Percentiles rank a stretch among this genome's conserved stretches.
These are phyloP conservation scores for Cardamine occulta DNA, from an alignment of 345 rosid genomes.

Conservation along the genomic window DNA sequence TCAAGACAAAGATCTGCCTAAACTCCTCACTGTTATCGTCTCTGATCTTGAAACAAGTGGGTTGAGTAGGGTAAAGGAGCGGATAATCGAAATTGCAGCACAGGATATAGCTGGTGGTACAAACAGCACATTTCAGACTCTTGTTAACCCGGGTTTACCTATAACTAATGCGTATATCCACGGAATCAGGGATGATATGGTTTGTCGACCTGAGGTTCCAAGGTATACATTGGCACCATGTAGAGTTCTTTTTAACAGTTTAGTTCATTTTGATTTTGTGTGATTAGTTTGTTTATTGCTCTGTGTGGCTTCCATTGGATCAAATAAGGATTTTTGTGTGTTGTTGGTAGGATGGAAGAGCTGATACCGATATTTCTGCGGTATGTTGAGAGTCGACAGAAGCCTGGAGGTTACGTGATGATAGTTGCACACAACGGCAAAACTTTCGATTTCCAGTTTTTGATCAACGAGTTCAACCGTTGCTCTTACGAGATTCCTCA, in stretches of 20 bases:
- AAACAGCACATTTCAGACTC: slow-evolving; percentile 83
- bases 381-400: slow-evolving; percentile 74
- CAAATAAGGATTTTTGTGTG: slow-evolving; percentile 11
- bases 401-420: slow-evolving; percentile 71
- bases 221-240: slow-evolving; percentile 50
- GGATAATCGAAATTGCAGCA: slow-evolving; percentile 78
- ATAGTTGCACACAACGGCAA: slow-evolving; percentile 83
- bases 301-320: slow-evolving; percentile 20
- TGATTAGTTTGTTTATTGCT: slow-evolving; percentile 13
- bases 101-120: slow-evolving; percentile 86
- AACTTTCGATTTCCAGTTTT: slow-evolving; percentile 73
- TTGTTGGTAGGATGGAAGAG: slow-evolving; percentile 73
- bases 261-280: neutral
- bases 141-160: slow-evolving; percentile 70
- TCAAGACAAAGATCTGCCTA: slow-evolving; percentile 56
- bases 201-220: slow-evolving; percentile 75
- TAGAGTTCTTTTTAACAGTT: neutral
- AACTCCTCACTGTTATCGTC: slow-evolving; percentile 61
- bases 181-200: slow-evolving; percentile 74
- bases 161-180: slow-evolving; percentile 60
- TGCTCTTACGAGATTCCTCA: slow-evolving; percentile 66
- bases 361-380: slow-evolving; percentile 70
- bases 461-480: slow-evolving; percentile 71
- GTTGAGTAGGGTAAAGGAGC: slow-evolving; percentile 51
- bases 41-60: slow-evolving; percentile 88